Conservation (phyloP, 352 stramenopile genomes). For the Pythium graminicola region DNA sequence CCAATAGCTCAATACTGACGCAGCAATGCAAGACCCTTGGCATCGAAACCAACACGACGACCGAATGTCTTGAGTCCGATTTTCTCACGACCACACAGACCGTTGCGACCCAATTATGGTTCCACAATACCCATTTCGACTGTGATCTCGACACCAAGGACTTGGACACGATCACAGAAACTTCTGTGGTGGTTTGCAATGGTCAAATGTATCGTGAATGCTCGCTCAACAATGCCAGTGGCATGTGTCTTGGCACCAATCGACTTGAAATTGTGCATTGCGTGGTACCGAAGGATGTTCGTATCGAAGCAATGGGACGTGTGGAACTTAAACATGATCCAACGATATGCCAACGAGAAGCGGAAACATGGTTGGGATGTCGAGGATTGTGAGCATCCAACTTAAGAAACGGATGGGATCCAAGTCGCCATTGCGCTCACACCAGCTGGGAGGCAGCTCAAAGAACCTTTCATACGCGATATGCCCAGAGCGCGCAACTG, state of each 20-base stretch:
- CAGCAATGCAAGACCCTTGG: background rate
- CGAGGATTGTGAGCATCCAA: too few species aligned
- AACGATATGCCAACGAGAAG: background rate
- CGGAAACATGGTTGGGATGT: conserved; percentile 14
- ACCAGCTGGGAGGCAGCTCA: too few species aligned
- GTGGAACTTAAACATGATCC: background rate
- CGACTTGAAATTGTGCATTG: conserved; percentile 17
- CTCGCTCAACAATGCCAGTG: conserved; percentile 5
- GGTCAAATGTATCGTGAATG: conserved; percentile 15
- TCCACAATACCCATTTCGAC: conserved; percentile 3
- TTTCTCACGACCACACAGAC: conserved; percentile 12
- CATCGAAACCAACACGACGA: background rate
- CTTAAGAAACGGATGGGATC: too few species aligned
- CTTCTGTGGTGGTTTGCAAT: conserved; percentile 8
- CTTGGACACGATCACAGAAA: conserved; percentile 5
- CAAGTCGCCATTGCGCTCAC: too few species aligned
- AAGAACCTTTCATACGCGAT: too few species aligned
- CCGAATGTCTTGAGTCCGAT: conserved; percentile 8
- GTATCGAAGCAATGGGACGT: conserved; percentile 5
- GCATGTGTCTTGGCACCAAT: conserved; percentile 13
- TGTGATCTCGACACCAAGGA: background rate
- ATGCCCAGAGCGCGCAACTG: too few species aligned
- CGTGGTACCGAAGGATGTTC: conserved; percentile 7
- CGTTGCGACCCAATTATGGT: background rate
- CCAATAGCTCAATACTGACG: too few species aligned